phyloP scores from a whole-genome alignment of 2,329 filamentous ascomycete species.

The Xylariaceae sp. region DNA sequence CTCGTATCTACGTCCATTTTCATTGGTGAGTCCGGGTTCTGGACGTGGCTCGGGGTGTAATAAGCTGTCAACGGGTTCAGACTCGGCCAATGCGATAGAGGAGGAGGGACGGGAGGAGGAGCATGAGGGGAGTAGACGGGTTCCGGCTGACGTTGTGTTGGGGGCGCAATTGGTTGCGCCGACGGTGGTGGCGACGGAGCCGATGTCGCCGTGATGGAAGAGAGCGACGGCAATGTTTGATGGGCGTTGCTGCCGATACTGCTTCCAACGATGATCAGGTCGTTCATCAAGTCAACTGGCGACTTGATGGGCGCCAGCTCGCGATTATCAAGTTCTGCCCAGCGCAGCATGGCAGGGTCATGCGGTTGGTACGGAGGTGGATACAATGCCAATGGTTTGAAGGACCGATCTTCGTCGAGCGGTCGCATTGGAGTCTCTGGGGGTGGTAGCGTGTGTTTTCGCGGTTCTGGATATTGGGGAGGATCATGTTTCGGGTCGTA shows the following conservation, averaged over 20 bases:
- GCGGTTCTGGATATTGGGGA: slow-evolving; percentile 11
- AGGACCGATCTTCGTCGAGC: slow-evolving; percentile 29
- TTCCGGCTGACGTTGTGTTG: slow-evolving; percentile 25
- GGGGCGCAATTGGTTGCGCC: slow-evolving; percentile 11
- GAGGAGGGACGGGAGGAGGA: slow-evolving; percentile 24
- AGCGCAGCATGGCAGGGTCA: slow-evolving; percentile 32
- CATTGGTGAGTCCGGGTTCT: slow-evolving; percentile 41
- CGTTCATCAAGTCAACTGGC: slow-evolving; percentile 25
- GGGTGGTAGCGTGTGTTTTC: slow-evolving; percentile 24
- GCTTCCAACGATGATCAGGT: slow-evolving; percentile 9
- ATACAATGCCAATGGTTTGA: slow-evolving; percentile 32
- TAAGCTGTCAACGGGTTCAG: slow-evolving; percentile 47
- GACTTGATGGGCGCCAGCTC: slow-evolving; percentile 42
- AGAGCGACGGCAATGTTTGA: slow-evolving; percentile 39
- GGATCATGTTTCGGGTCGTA: slow-evolving; percentile 25
- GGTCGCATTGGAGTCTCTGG: slow-evolving; percentile 15
- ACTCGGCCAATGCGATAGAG: slow-evolving; percentile 42
- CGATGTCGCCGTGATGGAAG: slow-evolving; percentile 35
- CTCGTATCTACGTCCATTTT: slow-evolving; percentile 45
- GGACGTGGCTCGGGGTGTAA: slow-evolving; percentile 41
- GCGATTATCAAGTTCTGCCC: slow-evolving; percentile 33
- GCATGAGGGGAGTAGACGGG: slow-evolving; percentile 27
- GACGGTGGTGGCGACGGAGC: slow-evolving; percentile 22
- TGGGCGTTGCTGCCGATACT: slow-evolving; percentile 13
- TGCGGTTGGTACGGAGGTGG: slow-evolving; percentile 37